Conservation (phyloP, 805 yeast genomes). For the Candida ipomoeae region DNA sequence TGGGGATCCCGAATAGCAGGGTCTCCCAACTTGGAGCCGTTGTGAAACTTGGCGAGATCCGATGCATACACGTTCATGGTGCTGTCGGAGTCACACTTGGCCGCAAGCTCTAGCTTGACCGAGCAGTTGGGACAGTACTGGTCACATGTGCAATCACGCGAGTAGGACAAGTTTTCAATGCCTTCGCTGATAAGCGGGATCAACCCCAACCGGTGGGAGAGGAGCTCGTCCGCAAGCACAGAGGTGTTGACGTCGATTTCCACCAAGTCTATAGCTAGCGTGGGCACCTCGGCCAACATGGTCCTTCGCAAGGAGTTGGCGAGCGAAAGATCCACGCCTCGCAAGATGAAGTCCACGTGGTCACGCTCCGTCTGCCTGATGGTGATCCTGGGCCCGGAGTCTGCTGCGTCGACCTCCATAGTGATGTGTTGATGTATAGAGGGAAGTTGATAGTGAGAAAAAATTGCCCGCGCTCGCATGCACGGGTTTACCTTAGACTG, state of each 20-base stretch:
- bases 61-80: constrained; percentile 88
- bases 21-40: constrained; percentile 57
- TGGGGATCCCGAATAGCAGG: constrained; percentile 81
- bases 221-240: constrained; percentile 94
- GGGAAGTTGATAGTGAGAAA: neutral
- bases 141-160: constrained; percentile 96
- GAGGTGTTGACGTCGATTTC: constrained; percentile 91
- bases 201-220: constrained; percentile 89
- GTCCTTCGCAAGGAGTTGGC: constrained; percentile 91
- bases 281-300: constrained; percentile 95
- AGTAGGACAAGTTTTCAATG: constrained; percentile 78
- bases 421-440: constrained; percentile 1
- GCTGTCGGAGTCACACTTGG: constrained; percentile 82
- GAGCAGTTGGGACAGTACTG: constrained; percentile 95
- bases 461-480: constrained; percentile 5
- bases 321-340: constrained; percentile 82
- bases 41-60: constrained; percentile 52
- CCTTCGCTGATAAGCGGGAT: constrained; percentile 84
- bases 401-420: constrained; percentile 29
- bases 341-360: constrained; percentile 83
- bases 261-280: constrained; percentile 92
- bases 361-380: constrained; percentile 83
- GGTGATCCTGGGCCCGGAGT: constrained; percentile 71
- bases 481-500: neutral
- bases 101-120: constrained; percentile 79